Conservation (phyloP, 106 monocot genomes). For the Dendrobium officinale region DNA sequence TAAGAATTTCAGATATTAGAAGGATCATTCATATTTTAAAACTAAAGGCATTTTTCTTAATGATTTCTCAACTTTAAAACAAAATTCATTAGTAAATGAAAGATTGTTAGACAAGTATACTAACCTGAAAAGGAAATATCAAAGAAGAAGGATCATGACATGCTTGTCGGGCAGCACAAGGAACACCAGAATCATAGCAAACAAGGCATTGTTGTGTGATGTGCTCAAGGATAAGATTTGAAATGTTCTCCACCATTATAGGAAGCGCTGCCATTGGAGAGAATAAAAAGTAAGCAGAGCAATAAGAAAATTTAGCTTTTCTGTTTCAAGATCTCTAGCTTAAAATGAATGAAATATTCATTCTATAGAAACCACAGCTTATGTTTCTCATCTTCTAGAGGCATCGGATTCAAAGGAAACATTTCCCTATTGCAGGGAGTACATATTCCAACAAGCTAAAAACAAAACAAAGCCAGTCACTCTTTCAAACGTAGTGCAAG, state of each 20-base stretch:
- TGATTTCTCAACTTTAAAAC: background rate
- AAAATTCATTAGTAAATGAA: conserved; percentile 3
- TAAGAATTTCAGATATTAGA: too few relatives aligned
- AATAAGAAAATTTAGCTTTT: background rate
- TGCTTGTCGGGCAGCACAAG: conserved; percentile 67
- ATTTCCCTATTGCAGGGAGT: background rate
- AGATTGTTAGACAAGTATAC: background rate
- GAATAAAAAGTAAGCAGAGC: background rate
- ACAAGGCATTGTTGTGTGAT: conserved; percentile 77
- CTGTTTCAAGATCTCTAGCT: background rate
- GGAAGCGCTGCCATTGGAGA: conserved; percentile 53
- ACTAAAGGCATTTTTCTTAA: background rate
- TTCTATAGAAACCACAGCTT: background rate
- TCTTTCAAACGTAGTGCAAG: background rate
- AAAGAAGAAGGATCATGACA: conserved; percentile 70
- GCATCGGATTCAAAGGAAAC: background rate
- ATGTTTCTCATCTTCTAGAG: background rate
- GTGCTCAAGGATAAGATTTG: conserved; percentile 60
- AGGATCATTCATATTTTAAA: background rate
- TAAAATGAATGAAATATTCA: background rate
- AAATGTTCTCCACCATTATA: conserved; percentile 50
- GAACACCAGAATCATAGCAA: conserved; percentile 80
- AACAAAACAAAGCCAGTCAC: background rate
- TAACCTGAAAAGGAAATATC: conserved; percentile 90
- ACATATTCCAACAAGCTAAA: background rate